phyloP scores from a whole-genome alignment of 2,329 filamentous ascomycete species.

The Verticillium zaregamsianum region DNA sequence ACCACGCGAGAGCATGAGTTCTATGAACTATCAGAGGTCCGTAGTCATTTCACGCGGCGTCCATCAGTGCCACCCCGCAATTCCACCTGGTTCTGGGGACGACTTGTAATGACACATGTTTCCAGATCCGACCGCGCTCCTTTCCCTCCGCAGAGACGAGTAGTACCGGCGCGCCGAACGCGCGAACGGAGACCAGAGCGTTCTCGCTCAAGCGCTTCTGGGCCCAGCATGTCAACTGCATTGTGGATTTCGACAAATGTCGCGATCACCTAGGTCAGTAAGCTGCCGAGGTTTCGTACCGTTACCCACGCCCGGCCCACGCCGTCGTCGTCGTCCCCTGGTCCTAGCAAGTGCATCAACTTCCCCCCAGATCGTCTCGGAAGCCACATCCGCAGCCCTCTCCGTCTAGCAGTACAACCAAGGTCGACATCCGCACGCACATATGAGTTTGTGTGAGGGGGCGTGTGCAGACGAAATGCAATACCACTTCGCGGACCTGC shows the following conservation, averaged over 20 bases:
- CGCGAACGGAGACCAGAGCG: not conserved
- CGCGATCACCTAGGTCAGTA: constrained; percentile 51
- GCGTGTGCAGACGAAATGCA: not conserved
- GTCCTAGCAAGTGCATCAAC: not conserved
- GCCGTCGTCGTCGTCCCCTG: not conserved
- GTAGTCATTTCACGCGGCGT: not conserved
- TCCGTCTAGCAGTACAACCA: not conserved
- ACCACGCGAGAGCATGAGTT: not conserved
- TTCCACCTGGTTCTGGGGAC: not conserved
- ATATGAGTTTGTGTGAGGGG: constrained; percentile 7
- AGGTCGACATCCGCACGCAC: not conserved
- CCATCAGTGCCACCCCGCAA: not conserved
- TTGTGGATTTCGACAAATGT: constrained; percentile 43
- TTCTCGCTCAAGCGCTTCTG: constrained; percentile 31
- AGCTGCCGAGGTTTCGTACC: constrained; percentile 10
- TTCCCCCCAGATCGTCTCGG: not conserved
- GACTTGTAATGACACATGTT: not conserved
- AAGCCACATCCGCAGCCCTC: constrained; percentile 2
- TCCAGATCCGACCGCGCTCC: not conserved
- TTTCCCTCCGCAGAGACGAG: not conserved
- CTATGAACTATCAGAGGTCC: not conserved
- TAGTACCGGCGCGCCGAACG: not conserved
- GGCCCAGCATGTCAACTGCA: constrained; percentile 42
- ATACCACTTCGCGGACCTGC: not conserved
- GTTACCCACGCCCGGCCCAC: not conserved